A percentile compares a stretch with the other conserved stretches of the same genome.
Conservation (phyloP, 2,329 filamentous ascomycete genomes). For the Cladosporium sp. region DNA sequence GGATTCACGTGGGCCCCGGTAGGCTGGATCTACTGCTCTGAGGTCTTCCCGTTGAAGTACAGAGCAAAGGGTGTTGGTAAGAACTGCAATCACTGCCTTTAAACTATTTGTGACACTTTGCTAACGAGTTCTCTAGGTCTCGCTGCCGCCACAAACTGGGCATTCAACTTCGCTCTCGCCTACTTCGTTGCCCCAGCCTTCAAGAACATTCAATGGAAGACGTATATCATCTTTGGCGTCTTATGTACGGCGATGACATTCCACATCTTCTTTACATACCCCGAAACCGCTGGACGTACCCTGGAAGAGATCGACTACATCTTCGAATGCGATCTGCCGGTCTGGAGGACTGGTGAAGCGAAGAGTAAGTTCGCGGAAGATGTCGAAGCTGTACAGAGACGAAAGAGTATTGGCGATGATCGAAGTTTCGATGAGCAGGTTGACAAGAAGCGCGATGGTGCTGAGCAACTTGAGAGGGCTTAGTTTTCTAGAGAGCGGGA, state of each 20-base stretch:
- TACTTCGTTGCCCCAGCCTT: constrained; percentile 61
- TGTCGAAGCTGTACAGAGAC: constrained; percentile 62
- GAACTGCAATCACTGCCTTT: background rate
- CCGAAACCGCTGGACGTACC: constrained; percentile 70
- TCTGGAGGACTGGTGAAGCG: constrained; percentile 31
- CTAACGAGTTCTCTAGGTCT: constrained; percentile 45
- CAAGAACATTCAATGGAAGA: constrained; percentile 56
- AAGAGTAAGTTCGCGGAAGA: constrained; percentile 70
- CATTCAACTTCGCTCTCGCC: constrained; percentile 57
- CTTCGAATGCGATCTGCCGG: constrained; percentile 59
- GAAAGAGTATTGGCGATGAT: background rate
- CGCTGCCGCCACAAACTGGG: constrained; percentile 62
- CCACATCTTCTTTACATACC: constrained; percentile 67
- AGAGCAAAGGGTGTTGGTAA: constrained; percentile 60
- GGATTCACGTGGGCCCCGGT: constrained; percentile 66
- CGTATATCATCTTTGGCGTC: constrained; percentile 73
- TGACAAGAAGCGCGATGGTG: background rate
- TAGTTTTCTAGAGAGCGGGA: background rate
- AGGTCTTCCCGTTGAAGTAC: constrained; percentile 59
- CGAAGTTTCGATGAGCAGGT: background rate
- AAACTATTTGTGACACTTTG: background rate
- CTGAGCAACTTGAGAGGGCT: constrained; percentile 7
- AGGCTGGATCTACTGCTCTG: constrained; percentile 65
- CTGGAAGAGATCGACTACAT: constrained; percentile 74
- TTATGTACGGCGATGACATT: constrained; percentile 69